Evolutionary conservation across 164 flowering plant species (phyloP).

Genomic region (Paratinospora sagittata): DNA sequence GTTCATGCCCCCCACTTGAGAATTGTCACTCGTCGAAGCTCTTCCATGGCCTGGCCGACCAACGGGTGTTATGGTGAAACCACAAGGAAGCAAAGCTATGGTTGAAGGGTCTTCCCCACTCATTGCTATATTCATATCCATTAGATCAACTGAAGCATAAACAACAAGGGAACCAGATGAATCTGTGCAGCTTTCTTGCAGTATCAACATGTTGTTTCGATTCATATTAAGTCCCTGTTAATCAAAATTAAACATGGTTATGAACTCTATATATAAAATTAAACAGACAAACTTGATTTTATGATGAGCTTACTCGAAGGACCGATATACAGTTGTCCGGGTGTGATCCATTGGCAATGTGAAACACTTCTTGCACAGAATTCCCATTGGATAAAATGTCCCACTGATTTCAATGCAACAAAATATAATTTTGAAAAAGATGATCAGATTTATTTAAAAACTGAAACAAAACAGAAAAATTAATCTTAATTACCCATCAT

Average conservation of each 20-base stretch:
- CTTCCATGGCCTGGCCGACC: slow-evolving; percentile 32
- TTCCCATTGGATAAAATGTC: slow-evolving; percentile 65
- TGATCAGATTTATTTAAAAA: background rate
- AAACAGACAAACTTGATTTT: background rate
- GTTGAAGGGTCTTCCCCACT: slow-evolving; percentile 71
- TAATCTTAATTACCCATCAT: background rate
- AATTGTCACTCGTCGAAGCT: slow-evolving; percentile 36
- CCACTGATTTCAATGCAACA: slow-evolving; percentile 40
- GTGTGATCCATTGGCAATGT: slow-evolving; percentile 53
- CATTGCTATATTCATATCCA: slow-evolving; percentile 60
- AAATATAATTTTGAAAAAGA: background rate
- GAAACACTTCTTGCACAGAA: slow-evolving; percentile 53
- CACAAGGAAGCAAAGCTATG: slow-evolving; percentile 71
- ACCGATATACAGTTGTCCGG: slow-evolving; percentile 47
- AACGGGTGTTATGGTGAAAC: slow-evolving; percentile 62
- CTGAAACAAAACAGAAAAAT: background rate
- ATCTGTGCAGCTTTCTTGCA: slow-evolving; percentile 79
- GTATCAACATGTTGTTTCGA: slow-evolving; percentile 77
- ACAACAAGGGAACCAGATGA: slow-evolving; percentile 63
- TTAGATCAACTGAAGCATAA: slow-evolving; percentile 64
- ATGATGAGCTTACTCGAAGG: slow-evolving; percentile 21
- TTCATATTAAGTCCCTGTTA: slow-evolving; percentile 49
- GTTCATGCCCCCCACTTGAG: slow-evolving; percentile 10
- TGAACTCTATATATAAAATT: background rate
- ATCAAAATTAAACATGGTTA: background rate